Evolutionary conservation across 2,329 filamentous ascomycete species (phyloP).

Genomic region (Dactylellina parvicollis): DNA sequence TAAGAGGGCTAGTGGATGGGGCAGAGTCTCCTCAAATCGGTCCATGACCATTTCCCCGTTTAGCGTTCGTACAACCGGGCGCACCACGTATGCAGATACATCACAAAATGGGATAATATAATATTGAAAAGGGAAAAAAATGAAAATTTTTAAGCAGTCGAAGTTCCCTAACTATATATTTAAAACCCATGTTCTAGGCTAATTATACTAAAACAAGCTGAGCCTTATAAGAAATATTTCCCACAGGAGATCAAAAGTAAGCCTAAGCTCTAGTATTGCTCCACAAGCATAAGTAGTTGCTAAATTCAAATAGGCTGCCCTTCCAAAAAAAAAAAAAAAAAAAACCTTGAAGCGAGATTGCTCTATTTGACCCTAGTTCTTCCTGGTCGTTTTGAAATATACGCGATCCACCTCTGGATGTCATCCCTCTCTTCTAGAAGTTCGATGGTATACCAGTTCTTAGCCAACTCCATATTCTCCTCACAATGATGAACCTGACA

Average conservation of each 20-base stretch:
- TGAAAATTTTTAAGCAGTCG: too few relatives aligned
- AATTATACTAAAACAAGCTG: too few relatives aligned
- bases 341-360: background rate
- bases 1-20: too few relatives aligned
- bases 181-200: too few relatives aligned
- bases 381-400: constrained; percentile 56
- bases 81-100: too few relatives aligned
- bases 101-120: too few relatives aligned
- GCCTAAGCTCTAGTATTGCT: background rate
- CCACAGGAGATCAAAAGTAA: background rate
- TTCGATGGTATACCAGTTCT: constrained; percentile 77
- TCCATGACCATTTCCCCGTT: too few relatives aligned
- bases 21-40: too few relatives aligned
- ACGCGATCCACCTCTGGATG: constrained; percentile 76
- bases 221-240: background rate
- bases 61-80: too few relatives aligned
- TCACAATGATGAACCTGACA: constrained; percentile 78
- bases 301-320: background rate
- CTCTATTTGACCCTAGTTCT: constrained; percentile 41
- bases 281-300: background rate
- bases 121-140: too few relatives aligned
- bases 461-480: constrained; percentile 79
- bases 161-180: too few relatives aligned
- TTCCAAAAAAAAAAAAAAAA: constrained; percentile 27
- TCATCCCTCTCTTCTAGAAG: constrained; percentile 75